phyloP scores from a whole-genome alignment of 2,329 filamentous ascomycete genomes.

The Hypomyces perniciosus region DNA sequence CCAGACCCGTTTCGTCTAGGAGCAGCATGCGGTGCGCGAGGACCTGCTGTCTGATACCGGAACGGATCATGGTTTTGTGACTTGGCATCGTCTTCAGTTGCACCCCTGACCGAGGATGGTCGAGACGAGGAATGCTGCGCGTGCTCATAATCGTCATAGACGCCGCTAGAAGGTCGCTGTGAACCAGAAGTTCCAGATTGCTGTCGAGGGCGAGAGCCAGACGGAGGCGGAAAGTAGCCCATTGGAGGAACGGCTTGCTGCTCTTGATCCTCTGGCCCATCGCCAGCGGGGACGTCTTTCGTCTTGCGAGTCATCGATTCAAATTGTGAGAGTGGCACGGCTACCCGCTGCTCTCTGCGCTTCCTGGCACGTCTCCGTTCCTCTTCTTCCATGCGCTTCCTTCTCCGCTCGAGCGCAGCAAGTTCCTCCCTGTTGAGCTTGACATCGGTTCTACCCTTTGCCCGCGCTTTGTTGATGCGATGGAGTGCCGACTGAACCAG shows the following conservation, averaged over 20 bases:
- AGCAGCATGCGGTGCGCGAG: slow-evolving; percentile 31
- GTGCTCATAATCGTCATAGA: slow-evolving; percentile 22
- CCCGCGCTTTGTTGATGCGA: slow-evolving; percentile 72
- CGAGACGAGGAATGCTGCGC: too few relatives aligned
- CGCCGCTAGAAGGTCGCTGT: slow-evolving; percentile 30
- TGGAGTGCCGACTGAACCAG: slow-evolving; percentile 72
- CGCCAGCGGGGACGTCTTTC: slow-evolving; percentile 20
- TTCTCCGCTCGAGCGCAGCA: slow-evolving; percentile 66
- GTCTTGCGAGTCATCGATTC: slow-evolving; percentile 36
- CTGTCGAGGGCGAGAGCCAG: slow-evolving; percentile 33
- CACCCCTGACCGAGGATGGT: slow-evolving; percentile 26
- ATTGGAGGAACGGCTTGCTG: slow-evolving; percentile 38
- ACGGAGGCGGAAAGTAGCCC: slow-evolving; percentile 46
- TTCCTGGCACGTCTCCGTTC: slow-evolving; percentile 32
- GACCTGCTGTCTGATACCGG: slow-evolving; percentile 44
- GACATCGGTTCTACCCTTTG: slow-evolving; percentile 70
- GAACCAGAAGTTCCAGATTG: slow-evolving; percentile 39
- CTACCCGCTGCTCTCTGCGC: slow-evolving; percentile 42
- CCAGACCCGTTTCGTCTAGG: slow-evolving; percentile 34
- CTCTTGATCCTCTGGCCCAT: slow-evolving; percentile 31
- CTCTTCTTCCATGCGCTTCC: slow-evolving; percentile 52
- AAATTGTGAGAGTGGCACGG: slow-evolving; percentile 49
- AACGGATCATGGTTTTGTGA: slow-evolving; percentile 40
- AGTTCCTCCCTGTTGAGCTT: slow-evolving; percentile 75
- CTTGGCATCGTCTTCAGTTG: neutral